Base-by-base conservation (phyloP, 163 green algal species). In the Scenedesmus sp. region DNA sequence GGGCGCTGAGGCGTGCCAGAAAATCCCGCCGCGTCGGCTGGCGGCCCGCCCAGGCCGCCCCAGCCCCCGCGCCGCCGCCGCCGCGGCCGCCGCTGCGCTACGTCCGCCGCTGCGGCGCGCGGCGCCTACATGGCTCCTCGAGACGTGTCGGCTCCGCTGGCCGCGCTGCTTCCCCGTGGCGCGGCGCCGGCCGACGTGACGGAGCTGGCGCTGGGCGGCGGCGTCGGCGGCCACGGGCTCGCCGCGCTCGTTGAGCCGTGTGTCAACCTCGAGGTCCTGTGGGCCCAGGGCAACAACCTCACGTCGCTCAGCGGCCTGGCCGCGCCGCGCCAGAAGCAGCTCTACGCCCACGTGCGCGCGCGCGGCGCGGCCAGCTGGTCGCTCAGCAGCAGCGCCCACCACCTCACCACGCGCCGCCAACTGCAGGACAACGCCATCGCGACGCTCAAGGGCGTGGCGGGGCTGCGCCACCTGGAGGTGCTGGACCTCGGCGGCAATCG, bases 221-320 rank as follows among this genome's bases (percentile, higher is more conserved):
- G 82, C 44, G 87, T 88, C 60, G 84, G 93, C 11, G 69, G 91
- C 48, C 85, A 89, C n/a, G n/a, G n/a, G 56, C 63, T 94, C 11
- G 62, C 78, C 24, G 88, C 87, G 1, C 39, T 47, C 7, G 92
- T 94, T 86, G 85, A 92, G 56, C 65, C 64, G 0, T 86, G 91
- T 17, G 77, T 87, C 14, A 93, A 92, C 69, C 62, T 95, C 18
- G 83, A 92, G 62, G 80, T 70, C 15, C 82, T 95, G 5, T 94
- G 88, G 84, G 50, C 94, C 0, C 89, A 94, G 17, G 54, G 82
- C 75, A 95, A 95, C 81, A 88, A 88, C 54, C 84, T 95, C 7
- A 82, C 84, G 51, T 83, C 81, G 56, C 78, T 95, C 17, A 87
- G 84, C 42, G 87, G 90, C 67, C 81, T 95, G 24, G 86, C 92